phyloP scores from a whole-genome alignment of 2,329 filamentous ascomycete genomes.

The Colletotrichum limetticola region DNA sequence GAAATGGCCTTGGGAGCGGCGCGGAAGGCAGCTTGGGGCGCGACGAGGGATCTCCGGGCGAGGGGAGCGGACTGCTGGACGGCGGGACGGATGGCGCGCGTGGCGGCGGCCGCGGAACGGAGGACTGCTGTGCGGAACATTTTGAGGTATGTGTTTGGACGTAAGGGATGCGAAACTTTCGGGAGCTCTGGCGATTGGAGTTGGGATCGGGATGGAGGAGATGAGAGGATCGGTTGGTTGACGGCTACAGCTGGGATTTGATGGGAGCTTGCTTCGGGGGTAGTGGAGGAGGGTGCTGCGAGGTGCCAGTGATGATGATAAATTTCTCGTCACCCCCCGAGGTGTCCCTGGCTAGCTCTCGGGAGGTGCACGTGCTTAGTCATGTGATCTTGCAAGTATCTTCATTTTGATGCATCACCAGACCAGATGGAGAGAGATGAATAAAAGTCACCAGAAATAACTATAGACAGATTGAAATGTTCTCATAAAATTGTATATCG shows the following conservation, averaged over 20 bases:
- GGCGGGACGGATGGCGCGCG: slow-evolving; percentile 60
- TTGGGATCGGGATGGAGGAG: slow-evolving; percentile 10
- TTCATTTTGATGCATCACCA: not conserved
- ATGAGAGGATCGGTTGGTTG: slow-evolving; percentile 11
- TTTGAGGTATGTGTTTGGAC: slow-evolving; percentile 46
- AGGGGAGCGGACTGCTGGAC: slow-evolving; percentile 66
- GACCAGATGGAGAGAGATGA: not conserved
- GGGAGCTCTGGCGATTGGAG: slow-evolving; percentile 3
- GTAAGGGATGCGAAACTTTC: slow-evolving; percentile 10
- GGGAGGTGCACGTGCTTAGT: slow-evolving; percentile 18
- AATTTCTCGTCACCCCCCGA: slow-evolving; percentile 38
- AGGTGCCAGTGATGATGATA: slow-evolving; percentile 36
- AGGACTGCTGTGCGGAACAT: slow-evolving; percentile 94
- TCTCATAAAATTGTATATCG: not conserved
- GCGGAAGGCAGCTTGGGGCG: slow-evolving; percentile 66
- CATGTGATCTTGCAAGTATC: not conserved
- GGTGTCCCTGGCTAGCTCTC: slow-evolving; percentile 27
- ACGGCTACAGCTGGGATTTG: slow-evolving; percentile 13
- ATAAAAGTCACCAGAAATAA: accelerated
- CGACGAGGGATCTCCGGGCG: slow-evolving; percentile 65
- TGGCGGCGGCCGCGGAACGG: slow-evolving; percentile 75
- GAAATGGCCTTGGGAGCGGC: slow-evolving; percentile 70
- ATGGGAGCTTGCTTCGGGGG: slow-evolving; percentile 16
- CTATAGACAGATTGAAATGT: accelerated
- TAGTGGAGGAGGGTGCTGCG: slow-evolving; percentile 26